Conservation (phyloP, 495 filamentous ascomycete genomes). For the Rhypophila decipiens region DNA sequence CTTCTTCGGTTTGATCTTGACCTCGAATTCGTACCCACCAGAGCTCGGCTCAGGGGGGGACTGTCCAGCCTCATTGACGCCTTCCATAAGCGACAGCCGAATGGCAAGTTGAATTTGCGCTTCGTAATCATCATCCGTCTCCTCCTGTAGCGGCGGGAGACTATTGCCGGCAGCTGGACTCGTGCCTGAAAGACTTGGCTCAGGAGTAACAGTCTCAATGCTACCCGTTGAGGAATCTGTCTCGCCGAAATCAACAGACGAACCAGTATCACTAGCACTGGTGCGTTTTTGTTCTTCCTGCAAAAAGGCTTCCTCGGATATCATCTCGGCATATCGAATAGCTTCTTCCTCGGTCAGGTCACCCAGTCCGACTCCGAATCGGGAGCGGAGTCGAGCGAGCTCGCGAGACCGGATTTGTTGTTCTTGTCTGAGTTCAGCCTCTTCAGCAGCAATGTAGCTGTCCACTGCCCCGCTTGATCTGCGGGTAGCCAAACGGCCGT, state of each 20-base stretch:
- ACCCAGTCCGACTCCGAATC: conserved; percentile 75
- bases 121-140: conserved; percentile 58
- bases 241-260: conserved; percentile 40
- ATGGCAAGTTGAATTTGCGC: conserved; percentile 78
- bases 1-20: conserved; percentile 43
- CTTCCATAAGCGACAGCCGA: conserved; percentile 64
- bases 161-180: conserved; percentile 18
- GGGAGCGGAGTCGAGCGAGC: conserved; percentile 62
- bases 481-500: conserved; percentile 32
- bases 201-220: conserved; percentile 45
- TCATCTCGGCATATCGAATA: conserved; percentile 77
- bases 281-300: conserved; percentile 54
- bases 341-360: conserved; percentile 84
- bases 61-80: conserved; percentile 27
- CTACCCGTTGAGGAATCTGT: conserved; percentile 40
- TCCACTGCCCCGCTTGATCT: conserved; percentile 36
- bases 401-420: conserved; percentile 45
- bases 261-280: conserved; percentile 44
- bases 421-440: conserved; percentile 73
- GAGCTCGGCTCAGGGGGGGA: conserved; percentile 24
- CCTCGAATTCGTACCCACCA: conserved; percentile 43
- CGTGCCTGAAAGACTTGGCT: conserved; percentile 40
- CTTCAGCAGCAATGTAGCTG: conserved; percentile 78
- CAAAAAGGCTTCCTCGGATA: conserved; percentile 72
- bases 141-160: conserved; percentile 26